phyloP scores from a whole-genome alignment of 192 early-diverging fungal species.

The Entomortierella chlamydospora region DNA sequence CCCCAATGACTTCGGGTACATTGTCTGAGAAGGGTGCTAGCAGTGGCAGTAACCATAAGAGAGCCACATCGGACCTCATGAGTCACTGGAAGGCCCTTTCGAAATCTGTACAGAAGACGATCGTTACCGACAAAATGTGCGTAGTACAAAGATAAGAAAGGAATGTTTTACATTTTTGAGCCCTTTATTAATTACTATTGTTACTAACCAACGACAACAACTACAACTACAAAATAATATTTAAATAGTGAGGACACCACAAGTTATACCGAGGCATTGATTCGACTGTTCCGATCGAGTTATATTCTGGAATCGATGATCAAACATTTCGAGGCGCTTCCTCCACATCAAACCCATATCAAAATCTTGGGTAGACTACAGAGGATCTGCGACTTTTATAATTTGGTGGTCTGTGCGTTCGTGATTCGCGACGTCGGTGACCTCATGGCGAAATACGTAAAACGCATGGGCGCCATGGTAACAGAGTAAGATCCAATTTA shows the following conservation, averaged over 20 bases:
- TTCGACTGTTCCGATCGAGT: slow-evolving; percentile 34
- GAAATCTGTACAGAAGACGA: slow-evolving; percentile 45
- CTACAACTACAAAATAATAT: too few relatives aligned
- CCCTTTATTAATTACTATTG: too few relatives aligned
- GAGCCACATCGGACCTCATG: slow-evolving; percentile 18
- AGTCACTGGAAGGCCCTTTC: slow-evolving; percentile 45
- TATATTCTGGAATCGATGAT: slow-evolving; percentile 36
- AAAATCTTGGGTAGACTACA: slow-evolving; percentile 39
- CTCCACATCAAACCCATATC: slow-evolving; percentile 36
- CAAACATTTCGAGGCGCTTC: slow-evolving; percentile 21
- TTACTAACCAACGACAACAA: too few relatives aligned
- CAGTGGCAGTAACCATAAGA: not conserved
- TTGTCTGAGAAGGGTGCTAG: slow-evolving; percentile 7
- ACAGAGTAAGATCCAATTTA: not conserved
- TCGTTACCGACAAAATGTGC: slow-evolving; percentile 43
- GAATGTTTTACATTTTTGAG: too few relatives aligned
- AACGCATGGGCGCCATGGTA: slow-evolving; percentile 45
- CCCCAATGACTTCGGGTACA: not conserved
- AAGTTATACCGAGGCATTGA: slow-evolving; percentile 27
- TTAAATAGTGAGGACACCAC: slow-evolving; percentile 36
- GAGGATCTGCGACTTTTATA: slow-evolving; percentile 53
- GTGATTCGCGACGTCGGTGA: slow-evolving; percentile 55
- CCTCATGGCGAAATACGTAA: slow-evolving; percentile 54
- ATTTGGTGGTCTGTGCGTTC: slow-evolving; percentile 56
- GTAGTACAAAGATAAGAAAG: not conserved